phyloP scores from a whole-genome alignment of 2,329 filamentous ascomycete genomes.

The Cylindrodendrum hubeiense region DNA sequence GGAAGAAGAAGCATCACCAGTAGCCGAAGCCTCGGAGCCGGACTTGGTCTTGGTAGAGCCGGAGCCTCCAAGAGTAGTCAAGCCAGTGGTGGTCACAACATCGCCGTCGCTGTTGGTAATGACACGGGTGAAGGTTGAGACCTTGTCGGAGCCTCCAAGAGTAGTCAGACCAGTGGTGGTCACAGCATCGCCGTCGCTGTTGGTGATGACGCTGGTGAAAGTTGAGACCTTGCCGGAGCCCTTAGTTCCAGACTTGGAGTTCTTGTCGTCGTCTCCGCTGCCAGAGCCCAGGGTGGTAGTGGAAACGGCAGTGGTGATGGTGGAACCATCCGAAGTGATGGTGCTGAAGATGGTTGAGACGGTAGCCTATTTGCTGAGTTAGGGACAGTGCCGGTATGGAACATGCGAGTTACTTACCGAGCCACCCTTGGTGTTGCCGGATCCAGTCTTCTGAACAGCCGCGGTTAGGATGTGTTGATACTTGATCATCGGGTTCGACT shows the following conservation, averaged over 20 bases:
- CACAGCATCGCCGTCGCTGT: slow-evolving; percentile 36
- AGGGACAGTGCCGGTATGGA: background rate
- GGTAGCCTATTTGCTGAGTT: slow-evolving; percentile 25
- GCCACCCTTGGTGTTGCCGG: slow-evolving; percentile 31
- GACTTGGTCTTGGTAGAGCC: slow-evolving; percentile 12
- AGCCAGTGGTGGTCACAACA: slow-evolving; percentile 34
- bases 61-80: background rate
- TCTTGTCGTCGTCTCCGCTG: background rate
- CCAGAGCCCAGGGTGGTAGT: slow-evolving; percentile 49
- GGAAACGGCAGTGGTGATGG: slow-evolving; percentile 51
- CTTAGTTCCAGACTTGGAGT: slow-evolving; percentile 41
- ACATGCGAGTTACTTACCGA: background rate
- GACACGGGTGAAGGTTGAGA: slow-evolving; percentile 44
- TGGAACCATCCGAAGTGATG: slow-evolving; percentile 49
- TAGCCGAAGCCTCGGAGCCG: slow-evolving; percentile 15
- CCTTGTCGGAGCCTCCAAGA: slow-evolving; percentile 29
- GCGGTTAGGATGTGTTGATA: background rate
- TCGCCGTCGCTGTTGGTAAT: slow-evolving; percentile 37
- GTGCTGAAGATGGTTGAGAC: slow-evolving; percentile 55
- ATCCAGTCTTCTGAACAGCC: slow-evolving; percentile 24
- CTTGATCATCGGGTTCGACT: background rate
- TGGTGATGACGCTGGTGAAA: slow-evolving; percentile 45
- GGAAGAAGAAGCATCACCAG: slow-evolving; percentile 17
- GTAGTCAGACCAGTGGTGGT: slow-evolving; percentile 33
- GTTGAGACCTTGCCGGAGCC: slow-evolving; percentile 35